Base-by-base conservation (phyloP, 2,329 filamentous ascomycete species). In the Fusarium cyanostomum region DNA sequence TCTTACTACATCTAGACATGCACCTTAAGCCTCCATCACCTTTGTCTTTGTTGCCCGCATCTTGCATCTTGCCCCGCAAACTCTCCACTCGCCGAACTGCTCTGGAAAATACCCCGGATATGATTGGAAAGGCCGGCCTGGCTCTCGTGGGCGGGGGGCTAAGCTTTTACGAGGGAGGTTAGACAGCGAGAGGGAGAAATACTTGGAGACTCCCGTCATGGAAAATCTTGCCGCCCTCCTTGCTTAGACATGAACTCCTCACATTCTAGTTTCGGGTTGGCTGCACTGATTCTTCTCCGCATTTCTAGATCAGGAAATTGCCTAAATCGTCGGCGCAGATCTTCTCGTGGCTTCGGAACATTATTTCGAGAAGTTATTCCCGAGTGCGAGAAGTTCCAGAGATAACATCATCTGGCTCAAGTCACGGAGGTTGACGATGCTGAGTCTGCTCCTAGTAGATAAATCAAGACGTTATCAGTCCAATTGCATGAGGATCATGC, bases 1-100 rank as follows among this genome's bases (percentile, higher is more conserved):
- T 66, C 49, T 42, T 65, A 49, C 62, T 41, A 21, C 13, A 62
- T 62, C 7, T 16, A 28, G 62, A 34, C 10, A 46, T 49, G 12
- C 16, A 6, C 11, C 21, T 34, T 15, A 16, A 30, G 34, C 18
- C 11, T 33, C 24, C 13, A 24, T 11, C 15, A n/a, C 24, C 16
- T 24, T 39, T 30, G 50, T 16, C 44, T 33, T 12, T 33, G 35
- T 27, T 12, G 11, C 15, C 21, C 33, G 37, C 16, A 13, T 27
- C 18, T 41, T 7, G 37, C n/a, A 8, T 8, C 34, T 18, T 18
- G 34, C 34, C 34, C 55, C 58, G 33, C 33, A 54, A 45, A 13
- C 8, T n/a, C 45, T 46, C 18, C 30, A 43, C 33, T 39, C 42
- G 12, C 15, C 58, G 50, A 61, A 61, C 34, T 61, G 52, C 48